Percentiles rank a stretch among this genome's conserved stretches.
phyloP scores from a whole-genome alignment of 2,329 filamentous ascomycete species.

The Fulvia fulva region DNA sequence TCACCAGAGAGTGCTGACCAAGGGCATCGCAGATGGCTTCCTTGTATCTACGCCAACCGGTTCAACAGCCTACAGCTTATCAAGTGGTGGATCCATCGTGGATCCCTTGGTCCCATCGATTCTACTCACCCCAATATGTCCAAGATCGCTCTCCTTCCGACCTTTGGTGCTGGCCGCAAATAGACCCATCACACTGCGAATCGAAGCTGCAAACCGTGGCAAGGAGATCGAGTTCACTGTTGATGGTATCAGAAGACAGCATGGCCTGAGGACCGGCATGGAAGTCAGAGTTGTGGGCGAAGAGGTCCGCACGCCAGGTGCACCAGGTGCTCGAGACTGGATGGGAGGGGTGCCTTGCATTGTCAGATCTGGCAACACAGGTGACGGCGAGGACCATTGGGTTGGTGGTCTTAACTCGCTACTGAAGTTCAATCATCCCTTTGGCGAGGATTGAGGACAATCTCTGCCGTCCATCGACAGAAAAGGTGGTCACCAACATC shows the following conservation, averaged over 20 bases:
- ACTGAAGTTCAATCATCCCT: conserved; percentile 96
- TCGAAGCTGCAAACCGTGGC: conserved; percentile 60
- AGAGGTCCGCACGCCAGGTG: conserved; percentile 54
- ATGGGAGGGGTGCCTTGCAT: conserved; percentile 86
- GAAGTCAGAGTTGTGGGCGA: conserved; percentile 89
- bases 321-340: conserved; percentile 45
- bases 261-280: conserved; percentile 47
- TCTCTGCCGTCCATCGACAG: no score
- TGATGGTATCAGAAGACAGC: conserved; percentile 44
- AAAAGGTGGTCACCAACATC: no score
- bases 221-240: conserved; percentile 50
- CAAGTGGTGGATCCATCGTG: conserved; percentile 85
- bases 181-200: conserved; percentile 73
- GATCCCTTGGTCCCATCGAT: conserved; percentile 87
- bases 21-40: conserved; percentile 92
- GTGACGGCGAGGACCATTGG: conserved; percentile 78
- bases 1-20: conserved; percentile 75
- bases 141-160: conserved; percentile 84
- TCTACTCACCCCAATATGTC: conserved; percentile 89
- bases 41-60: conserved; percentile 91
- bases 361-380: conserved; percentile 57
- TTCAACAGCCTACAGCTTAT: conserved; percentile 93
- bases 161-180: conserved; percentile 85
- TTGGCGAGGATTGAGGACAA: conserved; percentile 65
- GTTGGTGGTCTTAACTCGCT: conserved; percentile 89